Percentiles rank a stretch among this genome's conserved stretches.
Conservation (phyloP, 1,284 basidiomycete species). For the Sanghuangporus sanghuang region DNA sequence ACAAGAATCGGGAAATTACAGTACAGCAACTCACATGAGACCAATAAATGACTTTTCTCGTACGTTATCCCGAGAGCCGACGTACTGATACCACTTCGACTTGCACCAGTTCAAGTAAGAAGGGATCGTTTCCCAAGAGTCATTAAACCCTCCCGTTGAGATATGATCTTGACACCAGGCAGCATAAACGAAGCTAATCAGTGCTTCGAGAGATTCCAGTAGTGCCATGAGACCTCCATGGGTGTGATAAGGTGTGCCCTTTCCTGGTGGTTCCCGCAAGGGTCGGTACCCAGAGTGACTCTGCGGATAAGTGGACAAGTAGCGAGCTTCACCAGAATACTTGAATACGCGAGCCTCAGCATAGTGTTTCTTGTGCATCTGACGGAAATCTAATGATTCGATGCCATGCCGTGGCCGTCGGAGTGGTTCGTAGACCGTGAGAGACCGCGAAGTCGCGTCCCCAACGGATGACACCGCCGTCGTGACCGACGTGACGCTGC, state of each 20-base stretch:
- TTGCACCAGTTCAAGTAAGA: slow-evolving; percentile 63
- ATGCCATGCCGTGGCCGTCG: slow-evolving; percentile 59
- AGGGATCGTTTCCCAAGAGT: slow-evolving; percentile 59
- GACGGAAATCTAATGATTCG: slow-evolving; percentile 40
- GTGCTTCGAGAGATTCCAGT: slow-evolving; percentile 68
- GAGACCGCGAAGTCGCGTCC: slow-evolving; percentile 33
- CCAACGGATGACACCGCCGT: slow-evolving; percentile 18
- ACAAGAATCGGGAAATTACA: slow-evolving; percentile 21
- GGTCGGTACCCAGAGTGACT: slow-evolving; percentile 59
- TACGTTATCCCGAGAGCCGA: slow-evolving; percentile 38
- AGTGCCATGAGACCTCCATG: slow-evolving; percentile 64
- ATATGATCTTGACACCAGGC: slow-evolving; percentile 65
- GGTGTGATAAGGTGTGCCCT: slow-evolving; percentile 63
- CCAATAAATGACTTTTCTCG: slow-evolving; percentile 70
- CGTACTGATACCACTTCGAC: slow-evolving; percentile 61
- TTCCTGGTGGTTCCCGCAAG: slow-evolving; percentile 53
- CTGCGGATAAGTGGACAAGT: slow-evolving; percentile 64
- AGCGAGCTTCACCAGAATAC: slow-evolving; percentile 69
- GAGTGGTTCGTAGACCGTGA: slow-evolving; percentile 48
- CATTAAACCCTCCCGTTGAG: slow-evolving; percentile 42
- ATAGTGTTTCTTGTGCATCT: slow-evolving; percentile 60
- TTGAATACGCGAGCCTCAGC: slow-evolving; percentile 60
- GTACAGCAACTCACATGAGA: slow-evolving; percentile 56
- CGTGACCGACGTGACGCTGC: slow-evolving; percentile 19
- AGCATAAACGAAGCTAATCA: slow-evolving; percentile 69